Base-by-base conservation (phyloP, 805 yeast genomes). In the Martiniozyma abietophila region DNA sequence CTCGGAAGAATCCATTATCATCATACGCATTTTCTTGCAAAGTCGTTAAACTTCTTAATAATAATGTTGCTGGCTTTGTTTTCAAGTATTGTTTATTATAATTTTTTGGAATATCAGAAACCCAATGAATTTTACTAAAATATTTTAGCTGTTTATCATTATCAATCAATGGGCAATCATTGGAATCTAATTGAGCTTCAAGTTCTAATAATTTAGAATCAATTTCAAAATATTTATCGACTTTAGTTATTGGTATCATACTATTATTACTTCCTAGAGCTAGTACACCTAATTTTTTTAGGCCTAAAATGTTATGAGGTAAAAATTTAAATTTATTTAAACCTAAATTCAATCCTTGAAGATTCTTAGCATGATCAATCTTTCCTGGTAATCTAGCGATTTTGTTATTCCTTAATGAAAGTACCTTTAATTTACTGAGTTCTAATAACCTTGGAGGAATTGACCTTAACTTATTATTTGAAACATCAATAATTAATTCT, bases 221-320 rank as follows among this genome's bases (percentile, higher is more conserved):
- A 2, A 51, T 37, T 17, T 27, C 30, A 19, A 8, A 33, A 11
- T 31, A 42, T n/a, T 38, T 31, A 15, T 40, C 35, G 27, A 42
- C 44, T 22, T 46, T 20, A 31, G 48, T 36, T 38, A 18, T 25
- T 26, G 33, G 24, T 14, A 42, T 49, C 43, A 48, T 55, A 40
- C 71, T 70, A 42, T 75, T 75, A 1, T 80, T 80, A 20, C 79
- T 67, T 0, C 77, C 67, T 9, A 37, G 23, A 10, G 70, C 55
- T n/a, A 76, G 53, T 2, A 64, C 62, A 14, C 56, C 51, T 21
- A 76, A 47, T 3, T 55, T 46, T 1, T 62, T 54, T 10, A 76
- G 51, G 4, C 63, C 54, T n/a, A 76, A 50, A 6, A 75, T 65
- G 39, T 71, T 71, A 39, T 62, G 65, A 0, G 82, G 81, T 14